phyloP scores from a whole-genome alignment of 306 rosid species.

The Hylodesmum podocarpum region DNA sequence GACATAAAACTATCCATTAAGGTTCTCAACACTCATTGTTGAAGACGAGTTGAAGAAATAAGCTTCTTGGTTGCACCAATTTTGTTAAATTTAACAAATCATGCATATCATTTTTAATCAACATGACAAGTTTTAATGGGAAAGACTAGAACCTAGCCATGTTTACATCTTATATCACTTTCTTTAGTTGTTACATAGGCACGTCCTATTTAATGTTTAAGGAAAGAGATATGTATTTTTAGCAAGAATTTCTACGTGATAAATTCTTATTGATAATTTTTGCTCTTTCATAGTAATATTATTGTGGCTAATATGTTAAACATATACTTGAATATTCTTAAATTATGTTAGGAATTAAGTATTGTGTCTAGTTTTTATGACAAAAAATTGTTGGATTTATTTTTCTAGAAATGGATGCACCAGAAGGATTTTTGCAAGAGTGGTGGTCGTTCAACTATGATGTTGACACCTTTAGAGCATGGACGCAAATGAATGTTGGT shows the following conservation, averaged over 20 bases:
- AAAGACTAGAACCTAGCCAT: too few species aligned
- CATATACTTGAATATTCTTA: background rate
- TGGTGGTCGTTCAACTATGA: conserved; percentile 26
- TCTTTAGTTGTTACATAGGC: background rate
- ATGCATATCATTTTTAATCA: too few species aligned
- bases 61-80: too few species aligned
- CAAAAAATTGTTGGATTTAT: background rate
- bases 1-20: too few species aligned
- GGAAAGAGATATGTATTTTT: too few species aligned
- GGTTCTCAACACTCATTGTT: too few species aligned
- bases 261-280: background rate
- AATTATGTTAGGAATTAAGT: background rate
- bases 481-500: background rate
- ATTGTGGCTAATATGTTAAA: background rate
- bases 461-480: background rate
- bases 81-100: too few species aligned
- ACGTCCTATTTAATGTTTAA: background rate
- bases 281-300: background rate
- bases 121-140: background rate
- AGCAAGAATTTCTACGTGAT: background rate
- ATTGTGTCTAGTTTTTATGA: background rate
- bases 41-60: too few species aligned
- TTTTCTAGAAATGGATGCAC: conserved; percentile 29
- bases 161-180: background rate
- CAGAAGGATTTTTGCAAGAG: conserved; percentile 34